Conservation (phyloP, 768 basidiomycete genomes). For the Tremella mesenterica region DNA sequence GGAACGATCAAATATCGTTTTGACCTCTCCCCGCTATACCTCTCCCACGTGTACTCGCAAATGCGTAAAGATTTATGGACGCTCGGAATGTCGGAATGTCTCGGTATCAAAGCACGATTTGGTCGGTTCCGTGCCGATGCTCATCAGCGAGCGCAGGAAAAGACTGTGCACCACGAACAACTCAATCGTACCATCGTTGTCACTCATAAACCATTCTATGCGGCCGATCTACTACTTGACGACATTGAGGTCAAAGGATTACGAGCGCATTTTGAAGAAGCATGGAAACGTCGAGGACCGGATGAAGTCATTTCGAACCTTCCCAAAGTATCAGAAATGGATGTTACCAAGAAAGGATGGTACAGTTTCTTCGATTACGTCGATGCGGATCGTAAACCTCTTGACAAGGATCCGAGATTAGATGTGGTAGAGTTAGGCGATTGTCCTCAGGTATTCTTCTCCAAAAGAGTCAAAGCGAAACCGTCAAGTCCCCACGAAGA, state of each 20-base stretch:
- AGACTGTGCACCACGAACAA: conserved; percentile 53
- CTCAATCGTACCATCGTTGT: conserved; percentile 54
- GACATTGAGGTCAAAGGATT: conserved; percentile 68
- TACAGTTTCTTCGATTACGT: conserved; percentile 71
- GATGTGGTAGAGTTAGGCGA: conserved; percentile 64
- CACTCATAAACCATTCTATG: conserved; percentile 75
- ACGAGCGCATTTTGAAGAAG: conserved; percentile 64
- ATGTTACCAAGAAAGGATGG: conserved; percentile 50
- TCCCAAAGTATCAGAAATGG: conserved; percentile 23
- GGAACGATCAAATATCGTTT: conserved; percentile 88
- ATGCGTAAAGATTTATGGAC: conserved; percentile 71
- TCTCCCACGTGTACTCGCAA: conserved; percentile 80
- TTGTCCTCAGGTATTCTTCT: conserved; percentile 76
- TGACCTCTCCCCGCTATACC: conserved; percentile 63
- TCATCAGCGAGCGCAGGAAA: conserved; percentile 84
- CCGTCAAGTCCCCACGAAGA: conserved; percentile 7
- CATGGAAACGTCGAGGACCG: background rate
- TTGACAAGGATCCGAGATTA: conserved; percentile 52
- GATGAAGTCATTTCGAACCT: background rate
- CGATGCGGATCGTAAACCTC: conserved; percentile 61
- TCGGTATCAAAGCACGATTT: conserved; percentile 78
- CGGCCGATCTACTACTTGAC: conserved; percentile 72
- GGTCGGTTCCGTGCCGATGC: conserved; percentile 77
- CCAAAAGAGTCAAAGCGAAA: conserved; percentile 46
- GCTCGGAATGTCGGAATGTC: conserved; percentile 65